Evolutionary conservation across 257 asterid genomes (phyloP), one percentile per base, ranked within the genome.

Genomic region (Plantago elongata): DNA sequence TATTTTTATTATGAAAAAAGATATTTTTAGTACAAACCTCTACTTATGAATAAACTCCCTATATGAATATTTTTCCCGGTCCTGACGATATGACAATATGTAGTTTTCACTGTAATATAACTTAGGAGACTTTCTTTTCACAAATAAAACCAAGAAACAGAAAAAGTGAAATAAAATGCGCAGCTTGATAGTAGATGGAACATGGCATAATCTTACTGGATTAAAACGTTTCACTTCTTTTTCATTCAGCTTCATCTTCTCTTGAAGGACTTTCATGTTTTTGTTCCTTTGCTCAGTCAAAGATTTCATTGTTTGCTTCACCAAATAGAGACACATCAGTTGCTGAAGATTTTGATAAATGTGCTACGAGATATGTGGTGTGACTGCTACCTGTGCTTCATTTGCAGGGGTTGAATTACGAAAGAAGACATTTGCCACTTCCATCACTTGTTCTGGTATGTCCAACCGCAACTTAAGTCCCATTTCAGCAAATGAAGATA

Each of bases 391-490:
- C 61, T 67, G 69, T 55, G 98, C 97, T 77, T 88, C 98, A 60
- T 63, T 80, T 69, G 97, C 92, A 14, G 95, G 92, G 22, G 90
- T 80, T 71, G 98, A 83, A 69, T 83, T 77, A 60, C 98, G 95
- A 65, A 92, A 92, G 80, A 92, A 92, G 52, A 84, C 77, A 68
- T 67, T 84, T 57, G 95, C 70, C 67, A 92, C 75, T 76, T 88
- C 95, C 98, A 92, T 92, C 62, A 90, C 92, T 72, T 88, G 97
- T 77, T 88, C 98, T 1, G 98, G 98, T 51, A 92, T 62, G 75
- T 92, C 98, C 76, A 92, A 75, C 61, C 97, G 95, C 78, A 92
- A 74, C 84, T 83, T 86, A 34, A 92, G 90, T 67, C 97, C 97
- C 97, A 92, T 84, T 81, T 92, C 98, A 37, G 93, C 62, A 61